These are phyloP conservation scores for Choiromyces venosus DNA, from an alignment of 495 filamentous ascomycete species.

Conservation along the genomic window DNA sequence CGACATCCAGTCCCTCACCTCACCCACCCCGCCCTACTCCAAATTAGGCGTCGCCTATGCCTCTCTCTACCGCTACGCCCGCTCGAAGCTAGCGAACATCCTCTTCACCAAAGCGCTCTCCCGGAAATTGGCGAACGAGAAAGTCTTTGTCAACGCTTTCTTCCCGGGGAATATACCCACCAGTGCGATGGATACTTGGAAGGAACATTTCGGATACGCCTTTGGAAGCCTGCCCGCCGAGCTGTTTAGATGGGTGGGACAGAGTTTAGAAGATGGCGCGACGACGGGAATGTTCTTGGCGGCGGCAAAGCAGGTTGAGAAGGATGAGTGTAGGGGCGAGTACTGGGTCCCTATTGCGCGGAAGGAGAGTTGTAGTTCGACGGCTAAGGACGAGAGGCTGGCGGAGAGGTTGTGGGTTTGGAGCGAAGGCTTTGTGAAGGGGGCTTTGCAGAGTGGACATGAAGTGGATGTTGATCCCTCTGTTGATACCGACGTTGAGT, in stretches of 20 bases:
- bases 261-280: conserved; percentile 44
- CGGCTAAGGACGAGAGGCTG: conserved; percentile 17
- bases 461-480: neutral
- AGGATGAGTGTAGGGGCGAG: conserved; percentile 14
- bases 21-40: conserved; percentile 31
- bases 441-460: neutral
- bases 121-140: conserved; percentile 34
- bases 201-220: conserved; percentile 36
- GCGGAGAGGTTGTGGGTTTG: conserved; percentile 25
- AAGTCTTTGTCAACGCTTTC: conserved; percentile 44
- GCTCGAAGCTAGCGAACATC: conserved; percentile 48
- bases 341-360: conserved; percentile 28
- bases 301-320: conserved; percentile 16
- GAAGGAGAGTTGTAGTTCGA: conserved; percentile 15
- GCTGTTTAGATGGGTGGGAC: conserved; percentile 36
- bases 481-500: neutral
- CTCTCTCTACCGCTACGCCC: conserved; percentile 44
- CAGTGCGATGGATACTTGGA: conserved; percentile 43
- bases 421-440: conserved; percentile 19
- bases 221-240: conserved; percentile 26
- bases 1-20: conserved; percentile 38
- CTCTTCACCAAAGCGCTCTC: conserved; percentile 46
- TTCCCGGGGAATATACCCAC: conserved; percentile 48
- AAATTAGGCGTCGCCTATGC: conserved; percentile 21
- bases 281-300: conserved; percentile 44